Evolutionary conservation across 2,329 filamentous ascomycete species (phyloP).

Genomic region (Rhinocladiella mackenziei): DNA sequence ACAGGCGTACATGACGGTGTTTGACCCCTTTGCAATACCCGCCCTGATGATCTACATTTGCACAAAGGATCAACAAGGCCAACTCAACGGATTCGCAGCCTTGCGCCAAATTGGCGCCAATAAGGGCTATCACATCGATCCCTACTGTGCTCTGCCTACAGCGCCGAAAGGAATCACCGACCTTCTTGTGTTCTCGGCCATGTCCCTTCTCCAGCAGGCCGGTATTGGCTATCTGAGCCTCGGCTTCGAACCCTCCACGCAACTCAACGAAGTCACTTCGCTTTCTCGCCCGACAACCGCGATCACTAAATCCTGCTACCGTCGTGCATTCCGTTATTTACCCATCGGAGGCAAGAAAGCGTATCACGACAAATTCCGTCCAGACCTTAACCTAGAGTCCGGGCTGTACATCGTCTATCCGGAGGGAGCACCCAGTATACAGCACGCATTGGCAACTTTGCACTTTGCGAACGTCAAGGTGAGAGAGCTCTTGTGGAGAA

Average conservation of each 20-base stretch:
- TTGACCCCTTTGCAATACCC: constrained; percentile 40
- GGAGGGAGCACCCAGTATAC: constrained; percentile 32
- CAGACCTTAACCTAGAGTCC: constrained; percentile 34
- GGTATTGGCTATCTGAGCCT: constrained; percentile 38
- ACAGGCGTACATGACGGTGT: constrained; percentile 42
- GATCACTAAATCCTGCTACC: constrained; percentile 34
- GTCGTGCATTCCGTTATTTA: constrained; percentile 34
- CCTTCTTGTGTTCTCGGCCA: constrained; percentile 37
- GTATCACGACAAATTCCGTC: constrained; percentile 40
- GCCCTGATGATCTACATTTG: constrained; percentile 43
- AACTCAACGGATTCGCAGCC: constrained; percentile 39
- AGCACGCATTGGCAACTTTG: constrained; percentile 35
- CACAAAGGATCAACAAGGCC: constrained; percentile 32
- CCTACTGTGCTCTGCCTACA: constrained; percentile 36
- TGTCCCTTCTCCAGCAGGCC: constrained; percentile 37
- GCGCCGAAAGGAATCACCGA: constrained; percentile 40
- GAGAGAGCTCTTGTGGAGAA: constrained; percentile 23
- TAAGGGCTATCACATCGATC: constrained; percentile 42
- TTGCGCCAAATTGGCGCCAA: constrained; percentile 38
- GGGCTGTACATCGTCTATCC: constrained; percentile 39
- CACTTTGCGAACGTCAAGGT: constrained; percentile 42
- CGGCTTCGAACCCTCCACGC: constrained; percentile 38
- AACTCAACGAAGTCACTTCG: constrained; percentile 35
- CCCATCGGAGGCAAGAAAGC: constrained; percentile 40
- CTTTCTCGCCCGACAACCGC: constrained; percentile 32